Evolutionary conservation across 1,284 basidiomycete genomes (phyloP), one percentile per base, ranked within the genome.

Genomic region (Marasmius sp.): DNA sequence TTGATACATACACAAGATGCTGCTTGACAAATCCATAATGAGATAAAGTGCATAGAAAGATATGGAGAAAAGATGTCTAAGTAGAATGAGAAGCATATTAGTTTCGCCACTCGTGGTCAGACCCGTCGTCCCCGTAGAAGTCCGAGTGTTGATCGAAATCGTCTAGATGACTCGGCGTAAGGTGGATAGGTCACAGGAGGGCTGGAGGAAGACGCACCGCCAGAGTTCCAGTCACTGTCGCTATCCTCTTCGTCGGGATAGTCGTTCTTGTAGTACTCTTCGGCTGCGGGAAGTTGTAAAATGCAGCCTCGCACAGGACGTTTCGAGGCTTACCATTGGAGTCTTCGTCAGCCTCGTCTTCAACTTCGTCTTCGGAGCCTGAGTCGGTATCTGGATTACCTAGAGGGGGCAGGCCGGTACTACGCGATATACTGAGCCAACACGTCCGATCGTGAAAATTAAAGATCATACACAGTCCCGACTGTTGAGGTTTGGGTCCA

Each of bases 251-350:
- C 88, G 12, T 92, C 90, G 0, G 90, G 90, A 68, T 92, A 92
- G 67, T 92, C 90, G 63, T 92, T 92, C 67, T 84, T 89, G 72
- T 91, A 92, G 69, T 86, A 92, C 65, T 91, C 90, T 72, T 92
- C 90, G 14, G 86, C 90, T 92, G 64, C n/a, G 53, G 16, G 55
- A 59, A 39, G 37, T 34, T 9, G 50, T 41, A 53, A 56, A 52
- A 51, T 38, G 38, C 59, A 16, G 48, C 56, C 6, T 16, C 47
- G 58, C n/a, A 57, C 48, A 9, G 59, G 18, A 57, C 43, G 37
- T 48, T 7, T 41, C 57, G 11, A 54, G 1, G 69, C 78, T 49
- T 58, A 90, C 90, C 89, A 73, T 92, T 92, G 0, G 90, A 92
- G 67, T 92, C 90, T 67, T 92, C 91, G 63, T 92, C 91, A 3